Evolutionary conservation across 192 early-diverging fungal species (phyloP).

Genomic region (Coemansia sp.): DNA sequence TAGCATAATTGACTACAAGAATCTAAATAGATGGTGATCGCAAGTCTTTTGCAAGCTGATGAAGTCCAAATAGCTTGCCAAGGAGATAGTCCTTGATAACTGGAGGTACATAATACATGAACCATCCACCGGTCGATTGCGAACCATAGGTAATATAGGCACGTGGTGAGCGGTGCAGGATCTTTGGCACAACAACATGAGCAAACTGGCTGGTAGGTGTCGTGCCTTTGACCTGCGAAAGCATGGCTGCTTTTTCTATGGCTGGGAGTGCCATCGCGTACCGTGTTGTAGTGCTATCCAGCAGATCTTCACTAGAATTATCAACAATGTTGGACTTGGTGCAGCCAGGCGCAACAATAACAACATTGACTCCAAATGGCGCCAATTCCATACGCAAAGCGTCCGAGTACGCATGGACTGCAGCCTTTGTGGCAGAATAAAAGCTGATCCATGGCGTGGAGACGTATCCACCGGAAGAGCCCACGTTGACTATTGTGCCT

Average conservation of each 20-base stretch:
- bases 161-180: constrained; percentile 45
- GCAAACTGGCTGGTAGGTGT: constrained; percentile 62
- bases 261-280: constrained; percentile 45
- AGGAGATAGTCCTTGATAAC: constrained; percentile 51
- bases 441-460: constrained; percentile 62
- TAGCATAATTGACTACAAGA: background rate
- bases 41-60: constrained; percentile 15
- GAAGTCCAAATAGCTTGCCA: constrained; percentile 46
- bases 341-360: constrained; percentile 61
- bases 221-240: constrained; percentile 53
- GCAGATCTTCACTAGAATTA: constrained; percentile 23
- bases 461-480: constrained; percentile 62
- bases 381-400: constrained; percentile 62
- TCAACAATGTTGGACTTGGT: constrained; percentile 65
- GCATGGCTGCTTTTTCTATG: constrained; percentile 46
- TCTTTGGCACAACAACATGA: constrained; percentile 48
- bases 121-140: constrained; percentile 26
- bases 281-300: constrained; percentile 38
- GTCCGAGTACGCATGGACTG: constrained; percentile 64
- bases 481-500: constrained; percentile 66
- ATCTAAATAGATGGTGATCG: background rate
- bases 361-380: constrained; percentile 62
- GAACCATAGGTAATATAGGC: constrained; percentile 62
- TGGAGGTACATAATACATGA: constrained; percentile 55
- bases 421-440: constrained; percentile 63